Conservation (phyloP, 352 stramenopile genomes). For the Aphanomyces invadans region DNA sequence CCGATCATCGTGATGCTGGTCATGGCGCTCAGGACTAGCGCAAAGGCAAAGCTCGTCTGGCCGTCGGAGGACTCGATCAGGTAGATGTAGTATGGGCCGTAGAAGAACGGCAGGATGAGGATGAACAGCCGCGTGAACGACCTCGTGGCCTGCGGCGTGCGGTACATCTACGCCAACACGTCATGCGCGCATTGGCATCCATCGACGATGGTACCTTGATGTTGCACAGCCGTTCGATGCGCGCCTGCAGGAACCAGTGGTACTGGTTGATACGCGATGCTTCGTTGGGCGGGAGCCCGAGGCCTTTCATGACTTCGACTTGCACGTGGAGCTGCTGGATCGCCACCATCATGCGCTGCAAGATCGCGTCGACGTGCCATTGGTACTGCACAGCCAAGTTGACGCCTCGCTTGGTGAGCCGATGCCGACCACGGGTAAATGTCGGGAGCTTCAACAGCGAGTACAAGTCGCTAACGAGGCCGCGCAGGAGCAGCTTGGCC, state of each 20-base stretch:
- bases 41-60: constrained; percentile 71
- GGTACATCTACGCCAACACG: constrained; percentile 50
- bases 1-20: constrained; percentile 80
- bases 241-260: constrained; percentile 75
- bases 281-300: constrained; percentile 69
- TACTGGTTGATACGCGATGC: constrained; percentile 85
- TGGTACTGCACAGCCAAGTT: constrained; percentile 41
- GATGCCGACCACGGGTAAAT: constrained; percentile 58
- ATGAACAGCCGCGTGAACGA: constrained; percentile 82
- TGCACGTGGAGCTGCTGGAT: constrained; percentile 59
- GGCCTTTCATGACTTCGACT: constrained; percentile 69
- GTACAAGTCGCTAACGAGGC: constrained; percentile 39
- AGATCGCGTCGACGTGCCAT: constrained; percentile 35
- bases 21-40: constrained; percentile 56
- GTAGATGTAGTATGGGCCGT: constrained; percentile 82
- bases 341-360: constrained; percentile 47
- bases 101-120: constrained; percentile 74
- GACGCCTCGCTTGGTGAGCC: constrained; percentile 46
- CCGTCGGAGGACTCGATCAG: constrained; percentile 46
- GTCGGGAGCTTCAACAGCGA: constrained; percentile 57
- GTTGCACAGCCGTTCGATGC: constrained; percentile 76
- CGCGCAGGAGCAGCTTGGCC: constrained; percentile 51
- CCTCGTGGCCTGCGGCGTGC: constrained; percentile 75
- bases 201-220: constrained; percentile 37
- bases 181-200: too few species aligned